Evolutionary conservation across 1,139 yeast species (phyloP), one percentile per base, ranked within the genome.

Genomic region (Pichia kudriavzevii): DNA sequence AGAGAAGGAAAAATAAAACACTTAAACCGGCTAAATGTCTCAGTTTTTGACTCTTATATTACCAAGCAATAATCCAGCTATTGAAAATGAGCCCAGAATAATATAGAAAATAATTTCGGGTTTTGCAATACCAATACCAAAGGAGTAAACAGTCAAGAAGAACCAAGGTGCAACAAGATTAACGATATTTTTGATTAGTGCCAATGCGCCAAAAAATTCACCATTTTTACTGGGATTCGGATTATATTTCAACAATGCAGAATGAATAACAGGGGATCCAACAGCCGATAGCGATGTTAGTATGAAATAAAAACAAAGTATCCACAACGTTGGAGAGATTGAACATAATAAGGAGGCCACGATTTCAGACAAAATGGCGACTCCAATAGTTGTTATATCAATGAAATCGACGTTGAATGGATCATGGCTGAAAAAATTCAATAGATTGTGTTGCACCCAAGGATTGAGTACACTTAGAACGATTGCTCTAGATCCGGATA

Each of bases 201-300:
- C 69, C 39, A 72, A 53, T 2, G 69, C 73, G 2, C 77, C 78
- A 50, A 71, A 71, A 36, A 69, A 61, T 46, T 71, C 75, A 10
- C 79, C 79, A 4, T 68, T 61, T 42, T 60, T 62, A 15, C 63
- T 61, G 20, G 63, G 62, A 3, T 65, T 63, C 12, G 39, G 20
- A 33, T 65, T 66, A 46, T 71, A 72, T 50, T 75, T 76, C 39
- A 73, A 65, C 25, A 75, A 49, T 3, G 74, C 48, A 5, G 72
- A 61, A 40, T 69, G 70, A 19, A 75, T 42, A 2, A 72, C 61
- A 1, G 83, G 82, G 1, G 63, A 48, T 3, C 59, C 59, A 7
- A 69, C 32, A 0, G 75, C 59, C 0, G 76, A 75, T 26, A 77
- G 50, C 1, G 80, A 58, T 2, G 72, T 60, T n/a, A 75, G 43